phyloP scores from a whole-genome alignment of 306 rosid species.

The Delonix regia region DNA sequence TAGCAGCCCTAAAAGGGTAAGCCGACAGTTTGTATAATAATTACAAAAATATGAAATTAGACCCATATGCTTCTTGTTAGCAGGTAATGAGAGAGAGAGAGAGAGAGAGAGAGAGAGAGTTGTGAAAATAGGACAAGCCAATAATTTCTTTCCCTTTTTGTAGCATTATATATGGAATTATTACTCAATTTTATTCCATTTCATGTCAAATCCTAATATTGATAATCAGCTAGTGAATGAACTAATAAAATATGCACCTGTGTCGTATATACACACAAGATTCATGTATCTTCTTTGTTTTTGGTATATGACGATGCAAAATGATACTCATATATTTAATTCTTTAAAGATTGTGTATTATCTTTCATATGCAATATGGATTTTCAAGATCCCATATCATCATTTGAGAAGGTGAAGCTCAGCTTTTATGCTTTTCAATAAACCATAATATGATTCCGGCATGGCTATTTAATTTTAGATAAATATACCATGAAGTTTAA shows the following conservation, averaged over 20 bases:
- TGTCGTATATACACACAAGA: background rate
- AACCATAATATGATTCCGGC: background rate
- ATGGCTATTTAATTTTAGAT: background rate
- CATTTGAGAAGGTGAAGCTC: background rate
- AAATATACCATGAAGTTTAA: too few relatives aligned
- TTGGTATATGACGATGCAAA: background rate
- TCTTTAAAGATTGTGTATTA: background rate
- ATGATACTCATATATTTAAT: background rate
- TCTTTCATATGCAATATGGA: background rate
- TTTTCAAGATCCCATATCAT: slow-evolving; percentile 3
- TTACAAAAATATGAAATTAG: background rate
- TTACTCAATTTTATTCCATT: background rate
- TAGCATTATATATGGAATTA: background rate
- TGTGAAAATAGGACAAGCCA: background rate
- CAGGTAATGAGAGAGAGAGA: background rate
- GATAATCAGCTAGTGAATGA: background rate
- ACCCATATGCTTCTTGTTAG: background rate
- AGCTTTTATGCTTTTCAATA: background rate
- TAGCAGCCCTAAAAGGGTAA: slow-evolving; percentile 28
- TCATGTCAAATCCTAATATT: background rate
- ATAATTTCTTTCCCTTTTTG: background rate
- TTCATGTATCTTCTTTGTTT: background rate
- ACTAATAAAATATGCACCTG: background rate
- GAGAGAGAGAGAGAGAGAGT: background rate
- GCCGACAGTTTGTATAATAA: background rate